Evolutionary conservation across 441 rosid species (phyloP).

Genomic region (Populus hybrid): DNA sequence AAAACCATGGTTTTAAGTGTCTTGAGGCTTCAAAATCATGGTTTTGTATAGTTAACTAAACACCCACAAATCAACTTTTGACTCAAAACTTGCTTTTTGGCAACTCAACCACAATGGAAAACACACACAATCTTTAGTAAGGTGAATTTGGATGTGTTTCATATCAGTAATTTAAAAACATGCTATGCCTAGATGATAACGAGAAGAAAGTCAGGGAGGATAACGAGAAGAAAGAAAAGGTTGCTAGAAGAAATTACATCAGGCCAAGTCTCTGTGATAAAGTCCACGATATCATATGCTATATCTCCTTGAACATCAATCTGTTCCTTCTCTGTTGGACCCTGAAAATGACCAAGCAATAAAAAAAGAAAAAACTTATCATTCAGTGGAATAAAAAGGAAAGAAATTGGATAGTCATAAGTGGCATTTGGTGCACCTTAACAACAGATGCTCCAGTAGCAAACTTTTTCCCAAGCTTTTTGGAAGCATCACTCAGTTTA

Average conservation of each 20-base stretch:
- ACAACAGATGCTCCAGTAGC: slow-evolving; percentile 96
- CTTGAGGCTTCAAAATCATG: background rate
- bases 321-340: slow-evolving; percentile 94
- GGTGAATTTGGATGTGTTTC: background rate
- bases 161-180: background rate
- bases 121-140: background rate
- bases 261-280: slow-evolving; percentile 83
- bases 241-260: slow-evolving; percentile 40
- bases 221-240: background rate
- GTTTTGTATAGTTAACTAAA: background rate
- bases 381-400: slow-evolving; percentile 1
- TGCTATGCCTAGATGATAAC: background rate
- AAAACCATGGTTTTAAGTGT: background rate
- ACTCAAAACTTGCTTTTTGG: background rate
- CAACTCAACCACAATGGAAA: background rate
- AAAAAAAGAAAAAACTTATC: background rate
- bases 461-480: slow-evolving; percentile 92
- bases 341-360: slow-evolving; percentile 38
- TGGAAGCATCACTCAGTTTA: slow-evolving; percentile 87
- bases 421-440: slow-evolving; percentile 44
- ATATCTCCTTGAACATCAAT: slow-evolving; percentile 97
- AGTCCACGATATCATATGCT: slow-evolving; percentile 73
- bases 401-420: background rate
- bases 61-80: background rate
- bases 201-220: background rate